Base-by-base conservation (phyloP, 495 filamentous ascomycete genomes). In the Annulohypoxylon maeteangense region DNA sequence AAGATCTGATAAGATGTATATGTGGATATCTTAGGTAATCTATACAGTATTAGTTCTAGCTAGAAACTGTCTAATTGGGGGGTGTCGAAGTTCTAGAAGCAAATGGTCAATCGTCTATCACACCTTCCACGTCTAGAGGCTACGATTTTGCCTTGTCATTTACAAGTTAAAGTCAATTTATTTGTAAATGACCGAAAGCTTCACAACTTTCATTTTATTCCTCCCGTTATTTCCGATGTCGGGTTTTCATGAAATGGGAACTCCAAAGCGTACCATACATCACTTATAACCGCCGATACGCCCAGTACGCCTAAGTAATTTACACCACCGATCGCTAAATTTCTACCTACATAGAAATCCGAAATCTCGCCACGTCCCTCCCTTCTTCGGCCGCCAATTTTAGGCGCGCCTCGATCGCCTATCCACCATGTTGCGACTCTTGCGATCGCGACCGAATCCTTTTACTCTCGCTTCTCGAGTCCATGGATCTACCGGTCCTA, bases 341-440 rank as follows among this genome's bases (percentile, higher is more conserved):
- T 6, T 29, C 22, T 8, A 50, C 20, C 1, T 1, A 10, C 8
- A 29, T 7, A 29, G 10, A 51, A 51, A 51, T 29, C 38, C 60
- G 25, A 67, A 31, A 14, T 59, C 56, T 42, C 51, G 44, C 38
- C 50, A 51, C 62, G n/a, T 59, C 22, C 23, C 50, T 55, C 48
- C 40, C 42, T 36, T 54, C 56, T 18, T 66, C 70, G 79, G 81
- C 79, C 79, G 78, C 79, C 80, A 67, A 27, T 31, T 36, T 31
- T 40, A 64, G 80, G 80, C 78, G 79, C 64, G 78, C 79, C 78
- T 71, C 65, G 45, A 57, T 56, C 40, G 20, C 53, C 45, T 31
- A 51, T 65, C 68, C 75, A 34, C 38, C 65, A 84, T 84, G 79
- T 75, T 76, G 22, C 81, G 75, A 67, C 45, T 83, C 2, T 64